Evolutionary conservation across 306 rosid genomes (phyloP).

Genomic region (Cotoneaster glaucophyllus): DNA sequence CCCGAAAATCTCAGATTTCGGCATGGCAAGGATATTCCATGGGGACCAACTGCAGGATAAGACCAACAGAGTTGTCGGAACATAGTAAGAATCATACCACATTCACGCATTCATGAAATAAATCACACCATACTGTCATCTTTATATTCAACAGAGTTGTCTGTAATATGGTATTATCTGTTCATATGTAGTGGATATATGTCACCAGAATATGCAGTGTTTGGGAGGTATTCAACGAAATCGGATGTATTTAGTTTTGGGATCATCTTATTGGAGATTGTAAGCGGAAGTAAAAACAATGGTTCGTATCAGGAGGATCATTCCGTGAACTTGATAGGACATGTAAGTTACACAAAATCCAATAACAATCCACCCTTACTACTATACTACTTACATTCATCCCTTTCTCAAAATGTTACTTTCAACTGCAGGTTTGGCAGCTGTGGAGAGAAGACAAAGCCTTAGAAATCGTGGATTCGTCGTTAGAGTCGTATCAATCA

Average conservation of each 20-base stretch:
- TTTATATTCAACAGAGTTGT: neutral
- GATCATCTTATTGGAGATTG: constrained; percentile 45
- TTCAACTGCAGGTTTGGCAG: constrained; percentile 35
- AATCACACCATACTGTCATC: neutral
- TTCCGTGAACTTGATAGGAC: constrained; percentile 37
- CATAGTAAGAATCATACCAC: constrained; percentile 42
- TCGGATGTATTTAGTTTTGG: constrained; percentile 53
- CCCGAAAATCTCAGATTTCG: constrained; percentile 64
- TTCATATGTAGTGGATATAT: constrained; percentile 41
- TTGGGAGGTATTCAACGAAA: constrained; percentile 38
- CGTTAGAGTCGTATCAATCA: constrained; percentile 8
- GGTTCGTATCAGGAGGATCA: constrained; percentile 14
- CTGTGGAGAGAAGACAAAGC: constrained; percentile 41
- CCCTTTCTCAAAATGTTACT: neutral
- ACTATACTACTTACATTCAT: neutral
- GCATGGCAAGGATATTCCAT: constrained; percentile 57
- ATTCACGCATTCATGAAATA: neutral
- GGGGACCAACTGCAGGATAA: constrained; percentile 36
- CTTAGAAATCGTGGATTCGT: constrained; percentile 37
- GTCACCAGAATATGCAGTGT: constrained; percentile 59
- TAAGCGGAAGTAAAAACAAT: constrained; percentile 40
- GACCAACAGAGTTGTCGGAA: constrained; percentile 48
- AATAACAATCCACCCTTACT: neutral
- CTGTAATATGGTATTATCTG: neutral
- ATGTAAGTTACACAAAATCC: constrained; percentile 28